Evolutionary conservation across 441 rosid genomes (phyloP).

Genomic region (Gossypium gossypioides): DNA sequence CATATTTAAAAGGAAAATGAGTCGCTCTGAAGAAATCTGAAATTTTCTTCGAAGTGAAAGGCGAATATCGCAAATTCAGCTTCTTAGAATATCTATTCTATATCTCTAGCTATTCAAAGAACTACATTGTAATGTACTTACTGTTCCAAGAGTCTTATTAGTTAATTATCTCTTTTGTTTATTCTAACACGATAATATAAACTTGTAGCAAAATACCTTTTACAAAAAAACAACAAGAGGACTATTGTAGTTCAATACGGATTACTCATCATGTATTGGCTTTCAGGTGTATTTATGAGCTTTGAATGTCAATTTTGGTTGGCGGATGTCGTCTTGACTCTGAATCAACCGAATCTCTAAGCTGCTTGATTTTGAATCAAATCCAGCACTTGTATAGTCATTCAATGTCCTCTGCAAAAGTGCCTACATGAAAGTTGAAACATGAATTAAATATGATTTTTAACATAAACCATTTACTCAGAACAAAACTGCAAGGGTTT

Average conservation of each 20-base stretch:
- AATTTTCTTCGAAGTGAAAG: not conserved
- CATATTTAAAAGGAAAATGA: not conserved
- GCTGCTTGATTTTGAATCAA: slow-evolving; percentile 63
- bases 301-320: slow-evolving; percentile 52
- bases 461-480: not conserved
- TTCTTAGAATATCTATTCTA: not conserved
- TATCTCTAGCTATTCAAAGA: not conserved
- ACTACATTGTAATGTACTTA: not conserved
- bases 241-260: not conserved
- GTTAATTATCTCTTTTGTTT: not conserved
- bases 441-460: not conserved
- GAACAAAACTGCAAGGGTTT: not conserved
- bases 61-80: not conserved
- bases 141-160: not conserved
- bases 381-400: slow-evolving; percentile 58
- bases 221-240: not conserved
- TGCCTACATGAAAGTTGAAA: slow-evolving; percentile 35
- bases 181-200: not conserved
- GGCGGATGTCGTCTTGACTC: slow-evolving; percentile 82
- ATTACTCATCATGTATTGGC: not conserved
- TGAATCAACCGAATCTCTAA: slow-evolving; percentile 89
- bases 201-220: not conserved
- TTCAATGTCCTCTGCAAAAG: slow-evolving; percentile 66
- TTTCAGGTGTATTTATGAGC: slow-evolving; percentile 54
- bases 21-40: not conserved